Conservation (phyloP, 2,329 filamentous ascomycete genomes). For the Trichoderma sp. region DNA sequence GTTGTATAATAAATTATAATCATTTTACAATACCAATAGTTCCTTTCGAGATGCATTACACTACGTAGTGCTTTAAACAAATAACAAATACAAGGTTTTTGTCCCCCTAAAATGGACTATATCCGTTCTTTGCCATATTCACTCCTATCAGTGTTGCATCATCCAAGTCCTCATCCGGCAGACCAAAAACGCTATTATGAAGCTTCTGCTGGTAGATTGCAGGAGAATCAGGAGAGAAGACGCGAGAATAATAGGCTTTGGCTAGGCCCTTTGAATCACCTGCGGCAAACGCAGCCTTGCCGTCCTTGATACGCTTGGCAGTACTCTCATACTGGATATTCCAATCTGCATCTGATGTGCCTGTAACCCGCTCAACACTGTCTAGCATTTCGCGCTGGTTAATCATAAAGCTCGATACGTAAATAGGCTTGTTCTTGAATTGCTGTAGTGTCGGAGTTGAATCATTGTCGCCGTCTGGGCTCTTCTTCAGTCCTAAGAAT, state of each 20-base stretch:
- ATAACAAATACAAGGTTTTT: fast-evolving
- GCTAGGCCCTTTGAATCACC: constrained; percentile 47
- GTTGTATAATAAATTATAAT: too few relatives aligned
- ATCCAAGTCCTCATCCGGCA: constrained; percentile 7
- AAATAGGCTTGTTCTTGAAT: constrained; percentile 49
- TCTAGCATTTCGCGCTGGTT: constrained; percentile 65
- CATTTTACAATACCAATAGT: too few relatives aligned
- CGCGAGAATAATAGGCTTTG: constrained; percentile 53
- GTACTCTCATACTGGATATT: constrained; percentile 50
- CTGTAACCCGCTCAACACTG: constrained; percentile 58
- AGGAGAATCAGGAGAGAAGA: constrained; percentile 46
- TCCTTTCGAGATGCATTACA: too few relatives aligned
- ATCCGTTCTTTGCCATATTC: neutral
- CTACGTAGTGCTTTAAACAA: too few relatives aligned
- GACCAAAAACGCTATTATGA: neutral
- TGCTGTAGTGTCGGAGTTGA: constrained; percentile 40
- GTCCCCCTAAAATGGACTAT: neutral
- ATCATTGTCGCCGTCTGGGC: constrained; percentile 42
- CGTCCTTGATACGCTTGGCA: constrained; percentile 50
- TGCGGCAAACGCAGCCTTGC: constrained; percentile 43
- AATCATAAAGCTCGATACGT: constrained; percentile 57
- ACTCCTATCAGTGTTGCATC: neutral
- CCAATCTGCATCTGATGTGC: constrained; percentile 61
- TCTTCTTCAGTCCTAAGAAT: constrained; percentile 48
- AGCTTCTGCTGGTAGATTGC: neutral